A percentile compares a stretch with the other conserved stretches of the same genome.
These are phyloP conservation scores for Eucommia ulmoides DNA, from an alignment of 257 asterid genomes.

Conservation along the genomic window DNA sequence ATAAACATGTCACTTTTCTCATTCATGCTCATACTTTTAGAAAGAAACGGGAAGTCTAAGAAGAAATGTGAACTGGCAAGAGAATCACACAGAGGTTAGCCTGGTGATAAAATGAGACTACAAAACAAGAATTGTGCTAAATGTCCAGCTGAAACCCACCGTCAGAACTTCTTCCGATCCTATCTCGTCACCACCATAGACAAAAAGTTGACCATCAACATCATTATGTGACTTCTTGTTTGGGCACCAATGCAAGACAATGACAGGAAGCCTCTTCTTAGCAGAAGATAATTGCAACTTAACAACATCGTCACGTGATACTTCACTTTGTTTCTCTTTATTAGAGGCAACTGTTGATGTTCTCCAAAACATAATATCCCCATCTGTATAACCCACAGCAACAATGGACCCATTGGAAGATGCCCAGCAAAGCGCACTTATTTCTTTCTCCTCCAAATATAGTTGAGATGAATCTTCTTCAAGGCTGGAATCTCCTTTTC, in stretches of 20 bases:
- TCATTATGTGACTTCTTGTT: constrained; percentile 38
- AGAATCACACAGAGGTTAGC: no score
- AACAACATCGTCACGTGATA: constrained; percentile 40
- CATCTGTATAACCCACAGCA: constrained; percentile 81
- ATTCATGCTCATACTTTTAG: no score
- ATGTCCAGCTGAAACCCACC: constrained; percentile 32
- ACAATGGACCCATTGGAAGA: constrained; percentile 70
- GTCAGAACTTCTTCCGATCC: constrained; percentile 79
- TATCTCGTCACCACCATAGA: constrained; percentile 89
- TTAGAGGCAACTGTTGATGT: constrained; percentile 28
- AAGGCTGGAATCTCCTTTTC: constrained; percentile 20
- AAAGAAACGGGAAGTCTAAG: no score
- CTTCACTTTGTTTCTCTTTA: constrained; percentile 32
- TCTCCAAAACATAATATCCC: constrained; percentile 84
- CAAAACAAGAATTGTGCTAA: background rate
- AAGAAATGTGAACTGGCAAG: no score
- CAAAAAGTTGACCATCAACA: constrained; percentile 54
- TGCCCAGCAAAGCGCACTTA: constrained; percentile 87
- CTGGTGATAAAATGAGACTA: background rate
- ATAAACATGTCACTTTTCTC: no score
- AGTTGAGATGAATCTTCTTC: constrained; percentile 25
- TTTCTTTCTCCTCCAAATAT: constrained; percentile 67
- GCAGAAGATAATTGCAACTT: constrained; percentile 69
- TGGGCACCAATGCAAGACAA: constrained; percentile 70
- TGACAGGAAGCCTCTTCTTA: constrained; percentile 77